A percentile compares a stretch with the other conserved stretches of the same genome.
Conservation (phyloP, 2,329 filamentous ascomycete genomes). For the Teratosphaeria nubilosa region DNA sequence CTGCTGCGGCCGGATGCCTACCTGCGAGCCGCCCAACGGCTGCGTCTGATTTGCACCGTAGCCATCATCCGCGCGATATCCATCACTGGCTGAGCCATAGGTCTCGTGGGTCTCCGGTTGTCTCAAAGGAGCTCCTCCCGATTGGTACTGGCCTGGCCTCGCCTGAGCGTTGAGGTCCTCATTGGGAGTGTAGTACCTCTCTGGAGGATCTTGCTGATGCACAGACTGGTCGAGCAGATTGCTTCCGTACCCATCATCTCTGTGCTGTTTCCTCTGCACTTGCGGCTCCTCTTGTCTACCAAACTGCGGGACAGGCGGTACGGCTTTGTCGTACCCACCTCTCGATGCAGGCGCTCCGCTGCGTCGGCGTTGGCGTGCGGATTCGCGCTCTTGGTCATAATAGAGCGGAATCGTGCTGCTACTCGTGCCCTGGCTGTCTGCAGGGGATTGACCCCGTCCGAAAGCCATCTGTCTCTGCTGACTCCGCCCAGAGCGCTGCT, state of each 20-base stretch:
- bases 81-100: constrained; percentile 1
- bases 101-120: constrained; percentile 16
- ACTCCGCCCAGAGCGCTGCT: constrained; percentile 20
- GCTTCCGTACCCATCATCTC: constrained; percentile 22
- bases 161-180: constrained; percentile 11
- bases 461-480: constrained; percentile 32
- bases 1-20: constrained; percentile 60
- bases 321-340: constrained; percentile 20
- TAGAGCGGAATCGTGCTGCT: constrained; percentile 33
- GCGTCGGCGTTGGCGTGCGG: constrained; percentile 9
- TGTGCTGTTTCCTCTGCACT: constrained; percentile 20
- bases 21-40: constrained; percentile 28
- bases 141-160: constrained; percentile 1
- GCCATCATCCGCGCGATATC: constrained; percentile 17
- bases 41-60: constrained; percentile 22
- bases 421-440: constrained; percentile 36
- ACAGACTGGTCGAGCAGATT: constrained; percentile 11
- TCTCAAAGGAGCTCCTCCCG: not conserved
- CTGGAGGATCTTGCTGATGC: constrained; percentile 16
- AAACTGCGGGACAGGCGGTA: constrained; percentile 13
- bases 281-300: constrained; percentile 3
- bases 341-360: constrained; percentile 12
- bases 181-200: constrained; percentile 23
- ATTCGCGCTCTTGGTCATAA: constrained; percentile 29
- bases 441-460: constrained; percentile 33